These are phyloP conservation scores for Psidium friedrichsthalianum DNA, from an alignment of 345 rosid species.

Conservation along the genomic window DNA sequence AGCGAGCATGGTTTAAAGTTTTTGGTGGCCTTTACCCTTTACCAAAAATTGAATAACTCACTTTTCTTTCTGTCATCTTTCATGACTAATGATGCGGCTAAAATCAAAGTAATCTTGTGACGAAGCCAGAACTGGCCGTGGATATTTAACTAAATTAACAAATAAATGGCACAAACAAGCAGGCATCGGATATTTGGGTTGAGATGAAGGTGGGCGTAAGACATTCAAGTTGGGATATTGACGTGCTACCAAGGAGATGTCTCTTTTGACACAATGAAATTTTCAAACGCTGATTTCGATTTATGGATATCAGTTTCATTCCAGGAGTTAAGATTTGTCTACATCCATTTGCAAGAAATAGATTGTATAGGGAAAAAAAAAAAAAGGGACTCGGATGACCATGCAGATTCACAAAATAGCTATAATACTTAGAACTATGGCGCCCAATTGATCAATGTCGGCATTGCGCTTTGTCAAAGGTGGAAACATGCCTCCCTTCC, in stretches of 20 bases:
- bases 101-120: no score
- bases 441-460: neutral
- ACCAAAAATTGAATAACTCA: no score
- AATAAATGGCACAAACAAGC: neutral
- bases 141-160: neutral
- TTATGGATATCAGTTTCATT: neutral
- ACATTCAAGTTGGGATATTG: neutral
- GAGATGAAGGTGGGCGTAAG: neutral
- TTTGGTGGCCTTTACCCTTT: no score
- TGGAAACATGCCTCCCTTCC: neutral
- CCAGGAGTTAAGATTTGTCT: neutral
- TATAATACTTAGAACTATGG: neutral
- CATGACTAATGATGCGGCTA: no score
- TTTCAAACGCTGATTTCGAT: neutral
- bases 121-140: no score
- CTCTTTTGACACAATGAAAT: no score
- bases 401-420: neutral
- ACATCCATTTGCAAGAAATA: no score
- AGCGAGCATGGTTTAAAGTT: no score
- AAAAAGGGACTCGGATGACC: neutral
- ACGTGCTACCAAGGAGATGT: no score
- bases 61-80: no score
- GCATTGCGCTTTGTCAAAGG: neutral
- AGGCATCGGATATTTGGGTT: neutral
- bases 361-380: neutral